Evolutionary conservation across 169 alveolate genomes (phyloP).

Genomic region (Eimeria necatrix): DNA sequence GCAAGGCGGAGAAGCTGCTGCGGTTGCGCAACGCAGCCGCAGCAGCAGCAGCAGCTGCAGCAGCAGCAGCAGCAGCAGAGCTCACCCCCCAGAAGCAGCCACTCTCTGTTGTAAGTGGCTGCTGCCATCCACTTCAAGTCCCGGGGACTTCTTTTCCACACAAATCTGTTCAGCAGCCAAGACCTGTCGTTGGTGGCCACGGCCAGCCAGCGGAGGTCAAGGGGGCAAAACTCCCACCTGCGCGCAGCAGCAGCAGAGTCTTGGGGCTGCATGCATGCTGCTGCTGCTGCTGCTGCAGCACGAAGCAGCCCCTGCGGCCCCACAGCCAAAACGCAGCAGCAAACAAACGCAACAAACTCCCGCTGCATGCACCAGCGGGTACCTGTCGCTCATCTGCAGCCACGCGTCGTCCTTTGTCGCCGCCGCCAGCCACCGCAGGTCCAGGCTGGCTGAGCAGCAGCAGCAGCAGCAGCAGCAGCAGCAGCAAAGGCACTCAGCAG

Average conservation of each 20-base stretch:
- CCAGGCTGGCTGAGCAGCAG: slow-evolving; percentile 15
- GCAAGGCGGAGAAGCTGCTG: background rate
- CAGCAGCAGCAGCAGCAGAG: too few relatives aligned
- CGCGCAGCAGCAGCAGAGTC: too few relatives aligned
- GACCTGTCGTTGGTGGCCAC: slow-evolving; percentile 56
- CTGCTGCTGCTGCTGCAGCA: too few relatives aligned
- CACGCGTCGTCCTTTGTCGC: slow-evolving; percentile 40
- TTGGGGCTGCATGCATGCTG: too few relatives aligned
- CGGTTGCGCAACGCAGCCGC: too few relatives aligned
- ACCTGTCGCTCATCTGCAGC: slow-evolving; percentile 56
- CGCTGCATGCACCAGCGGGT: too few relatives aligned
- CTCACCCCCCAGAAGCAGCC: slow-evolving; percentile 74
- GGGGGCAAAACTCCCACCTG: slow-evolving; percentile 69
- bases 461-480: background rate
- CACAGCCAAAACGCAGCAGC: too few relatives aligned
- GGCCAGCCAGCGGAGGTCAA: slow-evolving; percentile 70
- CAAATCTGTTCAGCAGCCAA: slow-evolving; percentile 41
- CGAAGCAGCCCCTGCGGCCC: too few relatives aligned
- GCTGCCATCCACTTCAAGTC: slow-evolving; percentile 62
- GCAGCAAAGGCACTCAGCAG: background rate
- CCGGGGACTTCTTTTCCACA: slow-evolving; percentile 57
- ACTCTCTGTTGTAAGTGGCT: slow-evolving; percentile 41
- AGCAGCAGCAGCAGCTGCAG: too few relatives aligned
- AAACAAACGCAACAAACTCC: too few relatives aligned
- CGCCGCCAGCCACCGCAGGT: slow-evolving; percentile 50